Percentiles rank a stretch among this genome's conserved stretches.
Evolutionary conservation across 2,329 filamentous ascomycete genomes (phyloP).

Genomic region (Amphichorda felina): DNA sequence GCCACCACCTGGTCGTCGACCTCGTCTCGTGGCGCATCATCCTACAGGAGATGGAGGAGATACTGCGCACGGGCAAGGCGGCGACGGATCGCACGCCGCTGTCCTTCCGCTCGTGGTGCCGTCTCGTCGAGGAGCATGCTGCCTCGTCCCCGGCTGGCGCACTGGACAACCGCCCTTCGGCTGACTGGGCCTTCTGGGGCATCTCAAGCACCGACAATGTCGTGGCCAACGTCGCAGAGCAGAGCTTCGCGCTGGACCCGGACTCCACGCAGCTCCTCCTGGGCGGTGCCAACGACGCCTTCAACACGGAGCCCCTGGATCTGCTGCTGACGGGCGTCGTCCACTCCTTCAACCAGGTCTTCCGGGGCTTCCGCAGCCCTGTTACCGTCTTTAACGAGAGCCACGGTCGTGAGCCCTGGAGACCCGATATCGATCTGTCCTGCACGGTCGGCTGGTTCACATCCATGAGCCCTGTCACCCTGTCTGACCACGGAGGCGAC

Average conservation of each 20-base stretch:
- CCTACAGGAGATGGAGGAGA: slow-evolving; percentile 27
- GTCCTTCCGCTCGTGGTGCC: slow-evolving; percentile 24
- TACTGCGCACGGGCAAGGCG: slow-evolving; percentile 13
- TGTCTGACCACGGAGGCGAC: slow-evolving; percentile 5
- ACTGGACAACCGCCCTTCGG: slow-evolving; percentile 5
- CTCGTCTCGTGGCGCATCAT: slow-evolving; percentile 34
- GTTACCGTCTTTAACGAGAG: slow-evolving; percentile 27
- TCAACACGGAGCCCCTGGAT: slow-evolving; percentile 24
- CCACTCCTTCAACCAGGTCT: slow-evolving; percentile 19
- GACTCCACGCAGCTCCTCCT: slow-evolving; percentile 5
- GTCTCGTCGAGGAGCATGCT: too few relatives aligned
- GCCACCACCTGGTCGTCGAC: slow-evolving; percentile 27
- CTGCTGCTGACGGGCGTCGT: slow-evolving; percentile 21
- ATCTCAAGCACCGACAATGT: slow-evolving; percentile 6
- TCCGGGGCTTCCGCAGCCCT: slow-evolving; percentile 15
- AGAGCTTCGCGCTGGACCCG: slow-evolving; percentile 2
- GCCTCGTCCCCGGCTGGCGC: too few relatives aligned
- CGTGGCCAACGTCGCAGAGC: slow-evolving; percentile 1
- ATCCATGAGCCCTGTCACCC: slow-evolving; percentile 15
- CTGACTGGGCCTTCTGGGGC: slow-evolving; percentile 9
- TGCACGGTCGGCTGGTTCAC: slow-evolving; percentile 34
- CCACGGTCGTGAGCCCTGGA: slow-evolving; percentile 26
- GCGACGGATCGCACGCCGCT: slow-evolving; percentile 8
- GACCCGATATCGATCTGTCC: slow-evolving; percentile 18
- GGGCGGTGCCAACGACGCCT: slow-evolving; percentile 7